Evolutionary conservation across 2,329 filamentous ascomycete species (phyloP), one percentile per base, ranked within the genome.

Genomic region (Fusarium phyllophilum): DNA sequence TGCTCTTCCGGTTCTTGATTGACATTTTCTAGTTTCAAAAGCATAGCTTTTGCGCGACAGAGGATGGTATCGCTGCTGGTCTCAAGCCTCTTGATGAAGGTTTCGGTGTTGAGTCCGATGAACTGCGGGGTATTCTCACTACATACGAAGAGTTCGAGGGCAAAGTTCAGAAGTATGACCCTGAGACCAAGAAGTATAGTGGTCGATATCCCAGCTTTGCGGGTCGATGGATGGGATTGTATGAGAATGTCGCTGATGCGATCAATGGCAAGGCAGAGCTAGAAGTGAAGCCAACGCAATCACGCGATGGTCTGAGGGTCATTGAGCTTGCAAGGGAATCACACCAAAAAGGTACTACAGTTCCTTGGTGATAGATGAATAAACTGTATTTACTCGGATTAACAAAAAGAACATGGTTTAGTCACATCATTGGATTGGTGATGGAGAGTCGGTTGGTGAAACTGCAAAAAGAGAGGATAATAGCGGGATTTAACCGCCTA

Each of bases 21-120:
- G 3, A 44, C 85, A 86, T 9, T 81, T 81, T 87, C 46, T 90
- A 34, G 90, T 89, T 9, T 90, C 90, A 86, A 56, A 77, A 78
- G 36, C 79, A 78, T 41, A 77, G 72, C 6, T 82, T 79, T 20
- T 82, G 82, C 59, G 82, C 83, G 10, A 75, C 75, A n/a, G 75
- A 77, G 22, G 75, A 77, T 15, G 65, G 76, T 6, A 76, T 75
- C 17, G 62, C 52, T 3, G 52, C 67, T 6, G 75, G 69, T 7
- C 54, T 66, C 4, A 67, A 62, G 5, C 72, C 75, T 0, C 51
- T 70, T 3, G 75, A 77, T 14, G 34, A 69, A 24, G 57, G 51
- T 2, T 77, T 77, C 12, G 75, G 75, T 7, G 41, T 62, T 5
- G 75, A 77, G 38, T 34, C 65, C 0, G 72, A 80, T 75, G 22